A percentile compares a stretch with the other conserved stretches of the same genome.
These are phyloP conservation scores for Austroboletus eburneus DNA, from an alignment of 768 basidiomycete genomes.

Conservation along the genomic window DNA sequence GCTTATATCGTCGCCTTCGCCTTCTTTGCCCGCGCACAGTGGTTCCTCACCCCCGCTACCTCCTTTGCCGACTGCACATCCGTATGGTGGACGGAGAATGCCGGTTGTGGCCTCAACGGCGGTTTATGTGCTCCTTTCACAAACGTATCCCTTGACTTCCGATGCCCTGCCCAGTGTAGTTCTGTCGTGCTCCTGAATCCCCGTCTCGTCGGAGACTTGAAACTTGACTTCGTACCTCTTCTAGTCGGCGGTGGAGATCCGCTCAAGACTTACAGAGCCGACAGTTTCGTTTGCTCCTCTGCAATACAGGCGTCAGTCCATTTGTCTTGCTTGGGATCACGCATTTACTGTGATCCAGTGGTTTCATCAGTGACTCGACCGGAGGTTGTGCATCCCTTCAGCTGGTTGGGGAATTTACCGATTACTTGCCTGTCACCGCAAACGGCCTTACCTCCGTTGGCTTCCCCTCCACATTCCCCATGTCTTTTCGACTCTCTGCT, in stretches of 20 bases:
- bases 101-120: slow-evolving; percentile 74
- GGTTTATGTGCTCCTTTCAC: slow-evolving; percentile 59
- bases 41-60: slow-evolving; percentile 60
- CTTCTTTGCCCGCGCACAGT: slow-evolving; percentile 70
- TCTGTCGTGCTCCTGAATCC: slow-evolving; percentile 66
- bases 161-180: slow-evolving; percentile 74
- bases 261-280: slow-evolving; percentile 71
- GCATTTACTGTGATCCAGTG: slow-evolving; percentile 38
- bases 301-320: slow-evolving; percentile 71
- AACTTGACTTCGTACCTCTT: slow-evolving; percentile 65
- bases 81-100: slow-evolving; percentile 65
- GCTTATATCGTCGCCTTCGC: slow-evolving; percentile 70
- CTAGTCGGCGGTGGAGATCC: slow-evolving; percentile 83
- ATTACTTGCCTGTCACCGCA: slow-evolving; percentile 55
- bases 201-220: slow-evolving; percentile 63
- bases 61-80: slow-evolving; percentile 66
- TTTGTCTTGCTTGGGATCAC: not conserved
- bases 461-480: slow-evolving; percentile 73
- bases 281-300: slow-evolving; percentile 81
- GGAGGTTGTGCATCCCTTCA: slow-evolving; percentile 78
- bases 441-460: slow-evolving; percentile 68
- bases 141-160: slow-evolving; percentile 61
- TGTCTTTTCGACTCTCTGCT: slow-evolving; percentile 56
- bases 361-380: slow-evolving; percentile 53
- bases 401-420: slow-evolving; percentile 67